Evolutionary conservation across 1,284 basidiomycete genomes (phyloP), one percentile per base, ranked within the genome.

Genomic region (Cerioporus squamosus): DNA sequence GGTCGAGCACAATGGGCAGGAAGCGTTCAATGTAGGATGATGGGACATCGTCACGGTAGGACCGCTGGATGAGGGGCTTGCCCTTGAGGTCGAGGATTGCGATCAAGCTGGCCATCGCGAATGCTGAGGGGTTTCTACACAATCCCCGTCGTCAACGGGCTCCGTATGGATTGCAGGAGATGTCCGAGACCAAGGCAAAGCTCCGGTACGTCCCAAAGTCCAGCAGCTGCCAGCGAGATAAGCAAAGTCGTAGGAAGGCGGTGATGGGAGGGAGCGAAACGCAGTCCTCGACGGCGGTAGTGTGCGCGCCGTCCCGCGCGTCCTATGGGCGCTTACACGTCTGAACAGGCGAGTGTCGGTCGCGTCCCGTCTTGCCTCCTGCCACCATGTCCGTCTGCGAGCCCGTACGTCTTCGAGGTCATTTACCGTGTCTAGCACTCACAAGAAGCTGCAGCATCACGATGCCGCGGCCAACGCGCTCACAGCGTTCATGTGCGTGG

Each of bases 41-140:
- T 0, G 94, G 86, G 0, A 99, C 93, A 78, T 99, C 97, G 75
- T 99, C 97, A 53, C 26, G 26, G 26, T 29, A 29, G 6, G 26
- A 29, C 6, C n/a, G 26, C 74, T 98, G 97, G 67, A 99, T 99
- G 56, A 99, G 85, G 29, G 96, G 94, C 77, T 99, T 99, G 70
- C 97, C 97, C 81, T 98, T 98, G 75, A 99, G 87, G 76, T 99
- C 97, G 70, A 98, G 90, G 69, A 99, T 97, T 46, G 97, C 95
- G 65, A 98, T 89, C 56, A n/a, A n/a, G 62, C 81, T 82, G 45
- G 84, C 81, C 83, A 85, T 85, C n/a, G 39, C 26, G 26, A 7
- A 29, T 29, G 26, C 26, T 29, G 26, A 29, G 26, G 29, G 2
- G 29, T 1, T 29, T 29, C 29, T 29, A 10, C 29, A 10, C 29